Evolutionary conservation across 306 rosid species (phyloP).

Genomic region (Argentina anserina): DNA sequence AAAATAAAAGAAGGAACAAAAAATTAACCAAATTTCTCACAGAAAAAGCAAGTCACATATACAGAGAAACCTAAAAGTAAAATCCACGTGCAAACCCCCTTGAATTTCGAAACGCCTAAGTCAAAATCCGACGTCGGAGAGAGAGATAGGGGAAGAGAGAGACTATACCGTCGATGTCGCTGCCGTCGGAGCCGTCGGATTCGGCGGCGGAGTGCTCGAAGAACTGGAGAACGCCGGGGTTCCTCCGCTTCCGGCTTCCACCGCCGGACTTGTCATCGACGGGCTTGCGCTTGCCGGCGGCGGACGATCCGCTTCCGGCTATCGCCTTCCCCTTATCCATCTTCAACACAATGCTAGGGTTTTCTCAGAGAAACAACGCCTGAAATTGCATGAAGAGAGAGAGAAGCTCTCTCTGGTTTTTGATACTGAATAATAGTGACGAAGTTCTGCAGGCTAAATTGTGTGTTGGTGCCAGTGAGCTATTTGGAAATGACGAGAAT

Average conservation of each 20-base stretch:
- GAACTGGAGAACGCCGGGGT: conserved; percentile 58
- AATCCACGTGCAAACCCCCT: conserved; percentile 9
- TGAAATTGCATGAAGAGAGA: not conserved
- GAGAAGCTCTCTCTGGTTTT: not conserved
- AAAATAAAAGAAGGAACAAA: not conserved
- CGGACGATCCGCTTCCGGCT: conserved; percentile 37
- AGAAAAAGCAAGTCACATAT: not conserved
- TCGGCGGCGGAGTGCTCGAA: conserved; percentile 59
- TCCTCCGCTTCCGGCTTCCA: conserved; percentile 42
- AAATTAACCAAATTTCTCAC: not conserved
- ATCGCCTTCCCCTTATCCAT: conserved; percentile 74
- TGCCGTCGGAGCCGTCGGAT: conserved; percentile 38
- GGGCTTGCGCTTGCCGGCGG: conserved; percentile 41
- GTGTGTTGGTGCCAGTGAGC: not conserved
- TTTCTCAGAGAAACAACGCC: not conserved
- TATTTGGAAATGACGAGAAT: not conserved
- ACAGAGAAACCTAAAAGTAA: not conserved
- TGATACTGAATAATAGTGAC: not conserved
- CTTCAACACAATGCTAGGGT: conserved; percentile 28
- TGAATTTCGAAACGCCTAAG: conserved; percentile 7
- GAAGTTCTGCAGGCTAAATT: not conserved
- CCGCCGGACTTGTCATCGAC: conserved; percentile 43
- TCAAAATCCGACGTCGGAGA: not conserved
- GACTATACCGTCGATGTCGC: conserved; percentile 49
- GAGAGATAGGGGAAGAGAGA: not conserved